phyloP scores from a whole-genome alignment of 1,284 basidiomycete species.

The Schizopora paradoxa region DNA sequence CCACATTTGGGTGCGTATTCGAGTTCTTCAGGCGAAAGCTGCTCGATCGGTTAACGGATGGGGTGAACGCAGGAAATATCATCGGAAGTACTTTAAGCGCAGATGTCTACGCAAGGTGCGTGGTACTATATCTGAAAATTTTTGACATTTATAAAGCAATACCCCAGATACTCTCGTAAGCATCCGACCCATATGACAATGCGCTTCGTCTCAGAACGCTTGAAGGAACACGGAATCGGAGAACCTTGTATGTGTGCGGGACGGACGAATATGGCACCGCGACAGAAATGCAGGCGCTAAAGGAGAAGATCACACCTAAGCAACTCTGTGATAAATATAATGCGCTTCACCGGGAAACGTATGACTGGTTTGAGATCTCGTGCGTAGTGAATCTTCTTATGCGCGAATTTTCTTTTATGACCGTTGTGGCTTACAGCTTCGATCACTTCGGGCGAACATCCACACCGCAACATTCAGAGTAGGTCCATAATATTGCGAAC shows the following conservation, averaged over 20 bases:
- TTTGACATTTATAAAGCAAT: constrained; percentile 37
- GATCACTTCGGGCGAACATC: constrained; percentile 97
- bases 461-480: constrained; percentile 88
- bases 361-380: constrained; percentile 92
- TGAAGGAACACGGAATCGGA: constrained; percentile 68
- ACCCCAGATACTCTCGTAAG: constrained; percentile 66
- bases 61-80: constrained; percentile 72
- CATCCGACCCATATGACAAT: constrained; percentile 14
- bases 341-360: constrained; percentile 85
- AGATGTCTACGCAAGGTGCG: constrained; percentile 93
- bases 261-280: constrained; percentile 99
- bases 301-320: constrained; percentile 85
- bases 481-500: constrained; percentile 22
- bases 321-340: constrained; percentile 95
- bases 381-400: constrained; percentile 29
- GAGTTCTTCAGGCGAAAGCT: background rate
- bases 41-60: background rate
- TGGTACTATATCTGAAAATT: constrained; percentile 16
- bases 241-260: constrained; percentile 86
- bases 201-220: background rate
- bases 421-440: constrained; percentile 53
- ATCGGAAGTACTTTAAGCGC: constrained; percentile 95
- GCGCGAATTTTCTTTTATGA: constrained; percentile 6
- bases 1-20: constrained; percentile 79
- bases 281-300: constrained; percentile 95